Evolutionary conservation across 2,329 filamentous ascomycete species (phyloP), one percentile per base, ranked within the genome.

Genomic region (Microsporum audouinii): DNA sequence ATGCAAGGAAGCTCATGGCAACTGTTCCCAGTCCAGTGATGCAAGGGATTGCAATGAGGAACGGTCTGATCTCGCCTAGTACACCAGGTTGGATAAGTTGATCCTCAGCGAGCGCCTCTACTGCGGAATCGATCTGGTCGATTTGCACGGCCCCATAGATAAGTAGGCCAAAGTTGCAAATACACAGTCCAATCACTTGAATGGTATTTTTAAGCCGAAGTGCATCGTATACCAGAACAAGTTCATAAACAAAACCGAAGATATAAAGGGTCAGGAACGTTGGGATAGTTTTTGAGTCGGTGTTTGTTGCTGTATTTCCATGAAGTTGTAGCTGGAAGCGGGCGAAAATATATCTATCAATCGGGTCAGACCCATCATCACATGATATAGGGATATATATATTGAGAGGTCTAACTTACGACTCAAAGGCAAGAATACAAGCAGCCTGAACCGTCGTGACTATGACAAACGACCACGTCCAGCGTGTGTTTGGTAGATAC

Each of bases 261-360:
- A 96, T 96, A 79, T 97, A 96, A 55, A 99, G 84, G 29, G 92
- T 90, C 62, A 99, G 81, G 76, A 96, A 97, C 41, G 92, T 97
- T 31, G 94, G 92, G 65, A 99, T 96, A 0, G 91, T 84, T 72
- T 77, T 78, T 57, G 78, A 76, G 57, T 78, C 76, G 56, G 72
- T 77, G 57, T 72, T 69, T 17, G 68, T 64, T 34, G 75, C 71
- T 61, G 76, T 69, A 49, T 77, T 70, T 53, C 78, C 75, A 10
- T 72, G 66, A 39, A 82, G 72, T 64, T 79, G 69, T 17, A 73
- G 71, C 73, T 96, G 89, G 75, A 96, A 97, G 68, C 85, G 84
- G 65, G 82, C 91, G 71, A 97, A 99, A 56, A 96, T 84, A 75
- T 94, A 99, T 69, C 89, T 95, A 69, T 10, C 41, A 45, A 36